Base-by-base conservation (phyloP, 805 yeast species). In the Myxozyma vanderwaltii region DNA sequence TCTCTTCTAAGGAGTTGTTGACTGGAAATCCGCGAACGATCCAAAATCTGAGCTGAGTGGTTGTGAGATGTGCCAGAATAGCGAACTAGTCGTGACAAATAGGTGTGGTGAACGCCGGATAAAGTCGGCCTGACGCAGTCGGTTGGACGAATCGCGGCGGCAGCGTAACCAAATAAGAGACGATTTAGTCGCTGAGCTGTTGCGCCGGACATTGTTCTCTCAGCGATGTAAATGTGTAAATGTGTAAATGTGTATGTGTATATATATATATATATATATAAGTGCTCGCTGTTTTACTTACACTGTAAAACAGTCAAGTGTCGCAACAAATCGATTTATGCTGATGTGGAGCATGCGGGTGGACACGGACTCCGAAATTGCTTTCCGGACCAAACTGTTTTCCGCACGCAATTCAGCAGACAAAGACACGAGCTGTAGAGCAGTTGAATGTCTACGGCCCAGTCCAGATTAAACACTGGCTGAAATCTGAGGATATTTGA, bases 391-490 rank as follows among this genome's bases (percentile, higher is more conserved):
- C 13, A 35, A 35, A 35, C n/a, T 2, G 38, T 35, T 35, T 17
- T 35, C n/a, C 38, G n/a, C n/a, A n/a, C n/a, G n/a, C n/a, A n/a
- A n/a, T n/a, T n/a, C n/a, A n/a, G n/a, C n/a, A n/a, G n/a, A n/a
- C n/a, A n/a, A n/a, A n/a, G n/a, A n/a, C n/a, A n/a, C n/a, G n/a
- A 50, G 38, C 26, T 21, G 39, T 36, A 57, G 48, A 36, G 29
- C 56, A 53, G 56, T 53, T 53, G 56, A 53, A 53, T 53, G 56
- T 36, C 51, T 53, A 45, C 41, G 27, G 35, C 21, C 39, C 17
- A 26, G 38, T n/a, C 35, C 45, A 4, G 23, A 15, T 12, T 26
- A 50, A 26, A 35, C n/a, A n/a, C n/a, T n/a, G n/a, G n/a, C n/a
- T n/a, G n/a, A n/a, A n/a, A n/a, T n/a, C n/a, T n/a, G n/a, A n/a